These are phyloP conservation scores for Paramecium pentaurelia DNA, from an alignment of 73 alveolate genomes.

Conservation along the genomic window DNA sequence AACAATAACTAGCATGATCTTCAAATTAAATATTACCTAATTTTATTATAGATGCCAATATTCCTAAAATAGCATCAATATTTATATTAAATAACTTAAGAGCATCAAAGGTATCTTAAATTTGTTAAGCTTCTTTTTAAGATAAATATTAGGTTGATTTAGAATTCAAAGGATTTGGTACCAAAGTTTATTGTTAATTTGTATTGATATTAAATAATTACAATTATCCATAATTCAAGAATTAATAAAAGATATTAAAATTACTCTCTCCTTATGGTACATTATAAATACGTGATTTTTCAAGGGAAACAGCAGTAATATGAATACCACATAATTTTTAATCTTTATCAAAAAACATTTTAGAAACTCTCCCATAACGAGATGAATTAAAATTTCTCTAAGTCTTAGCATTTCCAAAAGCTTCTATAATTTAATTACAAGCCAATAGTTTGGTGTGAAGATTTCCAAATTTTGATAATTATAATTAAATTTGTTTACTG, in stretches of 20 bases:
- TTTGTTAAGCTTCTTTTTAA: slow-evolving; percentile 64
- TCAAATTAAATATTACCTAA: slow-evolving; percentile 88
- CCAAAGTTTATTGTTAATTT: background rate
- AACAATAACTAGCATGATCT: slow-evolving; percentile 64
- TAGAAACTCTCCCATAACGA: slow-evolving; percentile 98
- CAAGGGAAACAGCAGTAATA: slow-evolving; percentile 82
- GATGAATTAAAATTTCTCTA: slow-evolving; percentile 86
- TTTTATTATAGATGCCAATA: slow-evolving; percentile 67
- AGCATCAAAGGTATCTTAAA: slow-evolving; percentile 49
- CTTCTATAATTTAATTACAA: slow-evolving; percentile 96
- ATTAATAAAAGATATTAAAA: slow-evolving; percentile 93
- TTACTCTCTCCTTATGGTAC: slow-evolving; percentile 83
- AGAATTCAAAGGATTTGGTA: background rate
- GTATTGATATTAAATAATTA: background rate
- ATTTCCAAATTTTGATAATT: background rate
- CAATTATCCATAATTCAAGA: slow-evolving; percentile 62
- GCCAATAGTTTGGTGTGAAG: slow-evolving; percentile 61
- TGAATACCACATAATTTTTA: slow-evolving; percentile 85
- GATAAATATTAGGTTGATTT: background rate
- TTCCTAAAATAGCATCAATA: slow-evolving; percentile 64
- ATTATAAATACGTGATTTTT: slow-evolving; percentile 91
- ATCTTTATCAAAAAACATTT: slow-evolving; percentile 74
- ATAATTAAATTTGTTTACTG: slow-evolving; percentile 65
- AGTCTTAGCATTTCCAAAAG: slow-evolving; percentile 99
- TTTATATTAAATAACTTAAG: background rate